Base-by-base conservation (phyloP, 768 basidiomycete species). In the Bullera alba region DNA sequence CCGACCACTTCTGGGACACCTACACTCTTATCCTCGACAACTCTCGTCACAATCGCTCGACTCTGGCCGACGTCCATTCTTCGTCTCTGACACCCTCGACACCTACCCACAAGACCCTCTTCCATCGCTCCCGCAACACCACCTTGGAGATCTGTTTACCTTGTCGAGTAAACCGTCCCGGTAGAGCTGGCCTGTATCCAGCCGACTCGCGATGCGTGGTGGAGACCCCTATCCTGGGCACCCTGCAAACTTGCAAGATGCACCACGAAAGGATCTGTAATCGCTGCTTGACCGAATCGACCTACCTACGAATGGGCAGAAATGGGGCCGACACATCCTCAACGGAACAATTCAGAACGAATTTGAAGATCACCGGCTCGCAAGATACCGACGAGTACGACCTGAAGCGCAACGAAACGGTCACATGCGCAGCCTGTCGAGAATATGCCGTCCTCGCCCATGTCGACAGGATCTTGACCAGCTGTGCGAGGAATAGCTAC, bases 151-250 rank as follows among this genome's bases (percentile, higher is more conserved):
- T 46, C 8, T 60, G 59, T 41, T 25, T 60, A 4, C 32, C 55
- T 23, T 60, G 59, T 41, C 48, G 55, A 15, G 23, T 59, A 15
- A 59, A 60, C 41, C 55, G 51, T 26, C 59, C 55, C 1, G n/a
- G 29, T 4, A 2, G 51, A 30, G 36, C 51, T 15, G 51, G 51
- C 16, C 32, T 50, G 4, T 55, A 52, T 43, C 51, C 58, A 12
- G 54, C 54, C 6, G 23, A 41, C 29, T 30, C 10, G 1, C 42
- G 44, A 25, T 34, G 46, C 8, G n/a, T 56, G 3, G 44, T 44
- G 8, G 39, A 28, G 12, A 50, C 58, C 2, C 12, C n/a, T 7
- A 23, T 29, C 19, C 49, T 57, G 32, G 54, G 55, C 2, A 25
- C 5, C 8, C 25, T 47, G 2, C 59, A 48, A 16, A 57, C 55